Conservation (phyloP, 768 basidiomycete genomes). For the Rickenella mellea region DNA sequence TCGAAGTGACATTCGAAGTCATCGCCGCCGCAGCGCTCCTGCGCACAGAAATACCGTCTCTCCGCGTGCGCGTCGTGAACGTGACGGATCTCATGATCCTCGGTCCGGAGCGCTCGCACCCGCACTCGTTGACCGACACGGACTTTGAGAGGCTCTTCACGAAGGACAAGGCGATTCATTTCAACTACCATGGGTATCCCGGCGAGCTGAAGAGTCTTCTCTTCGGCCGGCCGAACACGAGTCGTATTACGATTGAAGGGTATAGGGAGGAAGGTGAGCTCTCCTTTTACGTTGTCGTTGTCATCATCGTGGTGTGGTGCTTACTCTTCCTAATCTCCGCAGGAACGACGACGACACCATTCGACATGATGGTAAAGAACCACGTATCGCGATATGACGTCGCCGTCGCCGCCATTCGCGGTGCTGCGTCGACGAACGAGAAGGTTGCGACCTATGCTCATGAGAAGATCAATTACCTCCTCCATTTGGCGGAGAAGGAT, state of each 20-base stretch:
- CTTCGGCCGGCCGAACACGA: conserved; percentile 41
- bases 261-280: conserved; percentile 14
- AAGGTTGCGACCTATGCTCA: conserved; percentile 51
- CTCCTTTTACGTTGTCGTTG: conserved; percentile 2
- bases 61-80: conserved; percentile 82
- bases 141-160: conserved; percentile 71
- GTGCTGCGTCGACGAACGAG: conserved; percentile 41
- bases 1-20: conserved; percentile 83
- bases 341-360: conserved; percentile 78
- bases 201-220: conserved; percentile 61
- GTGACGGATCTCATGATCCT: conserved; percentile 87
- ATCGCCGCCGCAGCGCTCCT: conserved; percentile 79
- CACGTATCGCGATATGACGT: conserved; percentile 58
- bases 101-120: conserved; percentile 56
- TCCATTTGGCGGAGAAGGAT: conserved; percentile 54
- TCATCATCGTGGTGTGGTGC: too few species aligned
- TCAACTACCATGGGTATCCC: conserved; percentile 82
- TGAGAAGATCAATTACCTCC: conserved; percentile 42
- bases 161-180: conserved; percentile 52
- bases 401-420: conserved; percentile 50
- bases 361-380: conserved; percentile 75
- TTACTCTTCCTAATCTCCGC: too few species aligned
- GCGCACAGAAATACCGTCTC: conserved; percentile 52
- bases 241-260: conserved; percentile 48
- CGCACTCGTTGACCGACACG: conserved; percentile 55